Evolutionary conservation across 164 flowering plant species (phyloP), one percentile per base, ranked within the genome.

Genomic region (Hamamelis virginiana): DNA sequence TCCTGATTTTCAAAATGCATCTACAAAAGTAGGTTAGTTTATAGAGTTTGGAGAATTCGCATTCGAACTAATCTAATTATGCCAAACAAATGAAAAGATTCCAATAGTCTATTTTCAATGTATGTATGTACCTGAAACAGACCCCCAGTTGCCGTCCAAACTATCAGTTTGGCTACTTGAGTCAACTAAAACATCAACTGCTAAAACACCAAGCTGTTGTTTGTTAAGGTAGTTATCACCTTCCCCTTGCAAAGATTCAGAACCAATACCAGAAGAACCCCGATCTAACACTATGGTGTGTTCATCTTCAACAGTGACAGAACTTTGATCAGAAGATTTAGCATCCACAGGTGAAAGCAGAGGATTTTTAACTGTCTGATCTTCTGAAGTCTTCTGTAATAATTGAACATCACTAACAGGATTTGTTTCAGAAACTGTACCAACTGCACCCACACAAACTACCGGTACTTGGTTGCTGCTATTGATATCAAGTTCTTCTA

Each of bases 101-200:
- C 9, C 23, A 48, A 12, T 50, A 65, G 48, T 2, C 41, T 59
- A 33, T 28, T 55, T 55, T 11, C 58, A 22, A 52, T 67, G 28
- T 19, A 41, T 67, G 50, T 22, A 64, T n/a, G 26, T 84, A 90
- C 96, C 97, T 81, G 94, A 92, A 62, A 89, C 81, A 50, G 91
- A 89, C 10, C 96, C 95, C 91, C 92, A 89, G 74, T 79, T 73
- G 53, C 81, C 87, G 56, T 89, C 94, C 72, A 89, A 52, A 69
- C 94, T 87, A 62, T 86, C 94, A 70, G 82, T 72, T 78, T 73
- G 88, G 73, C 91, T 89, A 64, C 73, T 72, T 51, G 87, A 80
- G 75, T 79, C 85, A 48, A 73, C 72, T 53, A 82, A 78, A 59
- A 73, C 60, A 71, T 85, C 87, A 50, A 60, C 33, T n/a, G 69